Evolutionary conservation across 1,284 basidiomycete species (phyloP), one percentile per base, ranked within the genome.

Genomic region (Mycena citricolor): DNA sequence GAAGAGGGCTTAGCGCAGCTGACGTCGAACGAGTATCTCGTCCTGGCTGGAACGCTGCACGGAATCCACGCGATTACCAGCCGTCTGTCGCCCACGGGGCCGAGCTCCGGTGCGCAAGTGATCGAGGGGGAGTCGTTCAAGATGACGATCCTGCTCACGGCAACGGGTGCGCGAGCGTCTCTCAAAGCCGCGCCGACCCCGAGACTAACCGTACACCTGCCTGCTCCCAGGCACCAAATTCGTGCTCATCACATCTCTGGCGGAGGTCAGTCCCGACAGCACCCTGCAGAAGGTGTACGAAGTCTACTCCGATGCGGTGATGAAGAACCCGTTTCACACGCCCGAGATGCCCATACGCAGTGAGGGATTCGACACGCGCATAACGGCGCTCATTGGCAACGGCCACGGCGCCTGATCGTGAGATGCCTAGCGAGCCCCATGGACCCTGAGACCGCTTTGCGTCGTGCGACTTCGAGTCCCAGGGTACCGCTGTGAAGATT

Each of bases 281-380:
- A 68, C 86, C 8, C 66, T 93, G 37, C 84, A 88, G 59, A 88
- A 82, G 61, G 83, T 92, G 41, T 97, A 97, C 66, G 91, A 95
- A 64, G 79, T 79, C 12, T 97, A 94, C 69, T 77, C 92, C 2
- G 94, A 97, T 61, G 84, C 89, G 4, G 94, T 97, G 42, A 97
- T 97, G 93, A 98, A 99, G 75, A 98, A 98, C 61, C 97, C 97
- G 1, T 99, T 99, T 69, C 94, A 99, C 64, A 97, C 93, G 4
- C 88, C 90, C 20, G 97, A 99, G 67, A 99, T 99, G 95, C 97
- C 97, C 1, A 95, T 99, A 55, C 83, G 95, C 37, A 90, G 79
- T 39, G 88, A 94, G 56, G 82, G 80, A 8, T 99, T 99, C 60
- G 95, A 99, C 60, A 71, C 67, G 26, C 79, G 83, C 29, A 81